Base-by-base conservation (phyloP, 1,139 yeast genomes). In the Taphrina wiesneri region DNA sequence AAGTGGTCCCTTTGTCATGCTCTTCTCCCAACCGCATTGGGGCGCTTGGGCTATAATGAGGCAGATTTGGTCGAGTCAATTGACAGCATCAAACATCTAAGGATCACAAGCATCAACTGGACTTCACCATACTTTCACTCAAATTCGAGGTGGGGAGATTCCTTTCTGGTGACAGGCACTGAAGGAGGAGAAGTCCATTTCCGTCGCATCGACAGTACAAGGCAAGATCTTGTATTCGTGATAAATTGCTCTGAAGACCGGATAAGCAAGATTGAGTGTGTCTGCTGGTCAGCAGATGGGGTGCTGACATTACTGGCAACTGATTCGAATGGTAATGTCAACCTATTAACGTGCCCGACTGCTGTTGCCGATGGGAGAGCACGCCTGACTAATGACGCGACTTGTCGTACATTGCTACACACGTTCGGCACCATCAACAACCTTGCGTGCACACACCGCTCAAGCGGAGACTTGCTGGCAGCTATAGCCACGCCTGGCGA, bases 1-100 rank as follows among this genome's bases (percentile, higher is more conserved):
- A 19, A 23, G 25, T 54, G 59, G 59, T 2, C 36, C 9, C 49
- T 54, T n/a, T 25, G 36, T 28, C 59, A 54, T 54, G 32, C 47
- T 23, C 47, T 54, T 17, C 36, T 54, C 4, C 9, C 34, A 1
- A 17, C 32, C 15, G 49, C 46, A 13, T 32, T 54, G 28, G 36
- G 5, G 4, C 46, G 49, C 3, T 17, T 39, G 7, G 59, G 49
- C 1, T 32, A 41, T 21, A 19, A 11, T 11, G 26, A 39, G 17
- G 17, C 15, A 15, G 41, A 19, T 49, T 36, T 25, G 26, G 41
- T 54, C 6, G 28, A 54, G 19, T 17, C 46, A 9, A 9, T 39
- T 25, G 34, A 13, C 26, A 32, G 41, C 36, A 54, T 54, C 30
- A 21, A 41, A 21, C 46, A 39, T 15, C 36, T 54, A 9, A 15